A percentile compares a stretch with the other conserved stretches of the same genome.
phyloP scores from a whole-genome alignment of 352 stramenopile genomes.

The Phytopythium oedochilum region DNA sequence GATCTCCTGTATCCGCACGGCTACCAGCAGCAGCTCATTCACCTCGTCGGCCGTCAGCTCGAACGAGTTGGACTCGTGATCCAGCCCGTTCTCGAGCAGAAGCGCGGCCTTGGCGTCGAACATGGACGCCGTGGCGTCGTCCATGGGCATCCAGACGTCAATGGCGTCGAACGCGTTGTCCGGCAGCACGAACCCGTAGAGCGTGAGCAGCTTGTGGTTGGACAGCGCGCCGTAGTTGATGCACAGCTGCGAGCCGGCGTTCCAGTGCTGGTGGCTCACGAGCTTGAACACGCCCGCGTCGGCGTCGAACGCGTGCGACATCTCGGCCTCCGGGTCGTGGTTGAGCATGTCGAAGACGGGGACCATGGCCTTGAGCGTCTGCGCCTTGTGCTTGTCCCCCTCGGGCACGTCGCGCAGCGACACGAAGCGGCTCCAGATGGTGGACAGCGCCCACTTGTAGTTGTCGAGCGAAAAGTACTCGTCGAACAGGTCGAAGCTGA shows the following conservation, averaged over 20 bases:
- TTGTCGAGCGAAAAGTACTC: constrained; percentile 57
- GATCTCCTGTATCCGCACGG: constrained; percentile 61
- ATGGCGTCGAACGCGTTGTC: constrained; percentile 67
- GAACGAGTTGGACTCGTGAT: constrained; percentile 54
- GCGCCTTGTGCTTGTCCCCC: constrained; percentile 19
- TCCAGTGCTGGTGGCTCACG: constrained; percentile 70
- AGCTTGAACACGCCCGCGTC: constrained; percentile 49
- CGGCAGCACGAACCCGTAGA: constrained; percentile 77
- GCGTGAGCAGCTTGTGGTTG: constrained; percentile 76
- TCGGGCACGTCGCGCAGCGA: constrained; percentile 34
- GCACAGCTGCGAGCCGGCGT: constrained; percentile 63
- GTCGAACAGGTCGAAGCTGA: constrained; percentile 23
- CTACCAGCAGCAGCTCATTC: constrained; percentile 64
- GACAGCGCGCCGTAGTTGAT: constrained; percentile 81
- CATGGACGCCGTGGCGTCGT: constrained; percentile 29
- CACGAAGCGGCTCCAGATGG: constrained; percentile 85
- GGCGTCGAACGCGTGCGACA: constrained; percentile 65
- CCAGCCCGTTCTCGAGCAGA: constrained; percentile 44
- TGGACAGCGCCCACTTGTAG: constrained; percentile 84
- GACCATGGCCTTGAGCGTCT: constrained; percentile 72
- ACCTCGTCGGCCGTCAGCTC: constrained; percentile 56
- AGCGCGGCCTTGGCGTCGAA: constrained; percentile 44
- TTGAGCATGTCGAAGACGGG: constrained; percentile 88
- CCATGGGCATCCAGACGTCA: constrained; percentile 73
- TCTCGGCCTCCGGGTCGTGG: constrained; percentile 69